phyloP scores from a whole-genome alignment of 2,329 filamentous ascomycete genomes.

The Alternaria infectoria region DNA sequence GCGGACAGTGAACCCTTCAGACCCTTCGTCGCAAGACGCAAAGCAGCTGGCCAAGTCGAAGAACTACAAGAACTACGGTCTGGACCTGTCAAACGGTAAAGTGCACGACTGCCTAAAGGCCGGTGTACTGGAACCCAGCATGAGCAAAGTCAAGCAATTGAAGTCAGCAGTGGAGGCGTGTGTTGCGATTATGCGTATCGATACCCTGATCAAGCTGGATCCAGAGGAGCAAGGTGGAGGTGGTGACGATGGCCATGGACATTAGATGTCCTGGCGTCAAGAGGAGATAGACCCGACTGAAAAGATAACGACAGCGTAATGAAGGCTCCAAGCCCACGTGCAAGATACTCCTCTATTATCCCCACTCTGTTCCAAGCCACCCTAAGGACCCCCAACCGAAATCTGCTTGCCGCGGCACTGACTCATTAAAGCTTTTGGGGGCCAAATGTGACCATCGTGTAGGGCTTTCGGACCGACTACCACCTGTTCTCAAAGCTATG shows the following conservation, averaged over 20 bases:
- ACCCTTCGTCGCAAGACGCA: conserved; percentile 71
- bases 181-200: conserved; percentile 98
- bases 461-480: background rate
- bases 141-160: conserved; percentile 97
- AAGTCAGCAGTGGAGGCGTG: conserved; percentile 99
- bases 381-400: background rate
- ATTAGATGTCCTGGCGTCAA: conserved; percentile 56
- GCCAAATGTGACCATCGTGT: background rate
- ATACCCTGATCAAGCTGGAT: conserved; percentile 98
- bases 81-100: conserved; percentile 87
- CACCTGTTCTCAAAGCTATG: background rate
- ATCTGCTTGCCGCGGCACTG: background rate
- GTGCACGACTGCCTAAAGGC: conserved; percentile 93
- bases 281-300: conserved; percentile 10
- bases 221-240: conserved; percentile 76
- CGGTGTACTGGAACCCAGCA: conserved; percentile 92
- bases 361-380: background rate
- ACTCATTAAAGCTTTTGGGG: background rate
- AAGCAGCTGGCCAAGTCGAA: conserved; percentile 92
- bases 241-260: conserved; percentile 84
- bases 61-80: conserved; percentile 97
- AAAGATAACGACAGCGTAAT: conserved; percentile 19
- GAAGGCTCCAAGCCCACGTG: conserved; percentile 15
- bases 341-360: conserved; percentile 3
- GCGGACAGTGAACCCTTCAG: conserved; percentile 75